These are phyloP conservation scores for Ceratocystis colombiana DNA, from an alignment of 2,329 filamentous ascomycete species.

Conservation along the genomic window DNA sequence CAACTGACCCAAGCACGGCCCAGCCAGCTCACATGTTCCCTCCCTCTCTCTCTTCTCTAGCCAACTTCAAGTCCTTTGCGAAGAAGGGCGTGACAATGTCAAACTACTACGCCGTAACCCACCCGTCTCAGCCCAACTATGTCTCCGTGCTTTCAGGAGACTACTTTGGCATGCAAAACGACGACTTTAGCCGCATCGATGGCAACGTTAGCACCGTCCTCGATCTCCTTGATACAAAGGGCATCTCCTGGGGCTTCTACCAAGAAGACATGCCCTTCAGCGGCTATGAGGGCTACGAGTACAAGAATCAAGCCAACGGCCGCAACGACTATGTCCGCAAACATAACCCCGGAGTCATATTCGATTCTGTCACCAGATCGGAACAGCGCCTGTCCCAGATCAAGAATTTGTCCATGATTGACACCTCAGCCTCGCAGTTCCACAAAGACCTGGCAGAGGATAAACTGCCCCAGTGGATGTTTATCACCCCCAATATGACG, in stretches of 20 bases:
- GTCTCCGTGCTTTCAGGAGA: conserved; percentile 58
- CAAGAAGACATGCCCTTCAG: conserved; percentile 68
- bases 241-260: conserved; percentile 61
- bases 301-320: conserved; percentile 53
- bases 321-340: conserved; percentile 73
- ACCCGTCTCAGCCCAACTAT: conserved; percentile 70
- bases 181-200: conserved; percentile 50
- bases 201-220: conserved; percentile 55
- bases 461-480: conserved; percentile 60
- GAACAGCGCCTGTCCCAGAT: conserved; percentile 53
- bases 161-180: conserved; percentile 62
- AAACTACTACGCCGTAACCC: conserved; percentile 50
- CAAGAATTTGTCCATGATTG: conserved; percentile 53
- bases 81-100: conserved; percentile 31
- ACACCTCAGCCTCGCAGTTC: conserved; percentile 46
- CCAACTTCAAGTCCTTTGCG: conserved; percentile 30
- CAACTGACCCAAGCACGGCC: background rate
- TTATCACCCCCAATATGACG: conserved; percentile 66
- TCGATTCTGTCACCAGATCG: conserved; percentile 52
- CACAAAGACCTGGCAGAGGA: conserved; percentile 53
- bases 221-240: conserved; percentile 56
- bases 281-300: conserved; percentile 57
- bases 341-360: conserved; percentile 61
- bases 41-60: conserved; percentile 21
- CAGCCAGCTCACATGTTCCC: background rate